Evolutionary conservation across 805 yeast genomes (phyloP), one percentile per base, ranked within the genome.

Genomic region (Starmerella apicola): DNA sequence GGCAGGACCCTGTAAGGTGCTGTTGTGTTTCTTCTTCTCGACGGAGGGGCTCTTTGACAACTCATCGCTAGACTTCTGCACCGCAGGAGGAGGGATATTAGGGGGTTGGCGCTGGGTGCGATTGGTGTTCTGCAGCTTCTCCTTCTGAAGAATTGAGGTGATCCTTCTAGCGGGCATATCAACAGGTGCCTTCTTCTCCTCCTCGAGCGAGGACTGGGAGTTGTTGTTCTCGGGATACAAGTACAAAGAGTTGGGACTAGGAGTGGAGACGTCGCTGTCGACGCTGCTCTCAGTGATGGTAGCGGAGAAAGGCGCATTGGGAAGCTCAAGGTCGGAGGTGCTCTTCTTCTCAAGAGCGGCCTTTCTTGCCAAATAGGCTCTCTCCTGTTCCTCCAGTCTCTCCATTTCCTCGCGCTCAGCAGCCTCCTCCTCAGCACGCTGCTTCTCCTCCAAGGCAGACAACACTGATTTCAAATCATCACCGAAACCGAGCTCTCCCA

Each of bases 391-490:
- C 23, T 17, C 16, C 9, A 25, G 22, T 13, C 7, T 22, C 23
- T 12, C 23, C 19, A n/a, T 17, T 20, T 4, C 5, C 31, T 25
- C 24, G 3, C 10, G 7, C 5, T 30, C 37, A 18, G 16, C 32
- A n/a, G 29, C 10, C 6, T 7, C 21, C 9, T 17, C 12, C 17
- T 3, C n/a, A n/a, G 27, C 36, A 6, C 8, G 32, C 17, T 35
- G 34, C 25, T 29, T 19, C 27, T 43, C 28, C 20, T 48, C 48
- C 7, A 43, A 29, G 6, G 42, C 31, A 9, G 37, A 25, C 1
- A 49, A 38, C 5, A 49, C 27, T 12, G 15, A 22, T 28, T 46
- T 49, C 16, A 49, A 37, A 24, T 49, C 51, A 15, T 49, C 52
- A 8, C 51, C 51, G 36, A 49, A 47, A 5, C 45, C 46, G 7